phyloP scores from a whole-genome alignment of 176 grass and related monocot species.

The Sorghum bicolor region Sorghum_bicolor_NCBIv3 NC_012870.2:20986501-20987000 shows the following conservation, averaged over 20 bases:
- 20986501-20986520: neutral
- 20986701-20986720: neutral
- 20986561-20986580: neutral
- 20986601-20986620: neutral
- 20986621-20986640: neutral
- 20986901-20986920: neutral
- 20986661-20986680: neutral
- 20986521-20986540: neutral
- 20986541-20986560: neutral
- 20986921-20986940: neutral
- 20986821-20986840: neutral
- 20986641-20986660: neutral
- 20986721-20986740: neutral
- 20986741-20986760: neutral
- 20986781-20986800: neutral
- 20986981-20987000: neutral
- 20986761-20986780: neutral
- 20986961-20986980: neutral
- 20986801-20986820: neutral
- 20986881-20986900: neutral
- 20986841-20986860: neutral
- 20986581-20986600: neutral
- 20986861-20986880: neutral
- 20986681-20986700: neutral
- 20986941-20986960: neutral